Percentiles rank a stretch among this genome's conserved stretches.
phyloP scores from a whole-genome alignment of 2,329 filamentous ascomycete species.

The Ceratocystis cubensis region DNA sequence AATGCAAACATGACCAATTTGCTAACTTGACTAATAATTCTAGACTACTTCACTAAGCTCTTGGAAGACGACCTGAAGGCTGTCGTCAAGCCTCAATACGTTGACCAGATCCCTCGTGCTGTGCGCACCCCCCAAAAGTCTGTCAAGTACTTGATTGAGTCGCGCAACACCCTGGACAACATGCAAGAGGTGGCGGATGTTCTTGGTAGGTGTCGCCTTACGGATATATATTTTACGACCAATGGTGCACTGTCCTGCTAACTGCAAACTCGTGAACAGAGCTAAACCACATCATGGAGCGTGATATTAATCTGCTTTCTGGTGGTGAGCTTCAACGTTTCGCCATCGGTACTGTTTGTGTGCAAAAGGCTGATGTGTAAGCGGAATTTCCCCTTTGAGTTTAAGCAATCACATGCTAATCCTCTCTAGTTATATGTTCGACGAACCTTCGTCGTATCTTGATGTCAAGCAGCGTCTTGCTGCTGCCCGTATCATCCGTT shows the following conservation, averaged over 20 bases:
- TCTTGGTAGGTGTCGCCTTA: slow-evolving; percentile 32
- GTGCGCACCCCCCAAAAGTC: slow-evolving; percentile 70
- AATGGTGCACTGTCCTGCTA: not conserved
- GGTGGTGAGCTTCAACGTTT: slow-evolving; percentile 98
- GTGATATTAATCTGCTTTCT: slow-evolving; percentile 80
- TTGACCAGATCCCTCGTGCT: slow-evolving; percentile 92
- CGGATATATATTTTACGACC: not conserved
- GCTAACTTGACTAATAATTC: slow-evolving; percentile 19
- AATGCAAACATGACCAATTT: not conserved
- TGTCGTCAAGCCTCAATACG: slow-evolving; percentile 97
- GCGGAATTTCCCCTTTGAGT: slow-evolving; percentile 22
- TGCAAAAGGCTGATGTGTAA: slow-evolving; percentile 79
- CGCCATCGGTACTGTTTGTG: slow-evolving; percentile 88
- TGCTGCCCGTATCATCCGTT: slow-evolving; percentile 83
- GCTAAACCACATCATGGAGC: slow-evolving; percentile 76
- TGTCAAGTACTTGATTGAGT: slow-evolving; percentile 66
- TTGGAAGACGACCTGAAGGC: slow-evolving; percentile 95
- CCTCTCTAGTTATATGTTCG: slow-evolving; percentile 76
- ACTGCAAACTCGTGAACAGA: slow-evolving; percentile 36
- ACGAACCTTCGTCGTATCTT: slow-evolving; percentile 95
- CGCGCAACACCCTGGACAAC: slow-evolving; percentile 65
- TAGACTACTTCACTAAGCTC: slow-evolving; percentile 95
- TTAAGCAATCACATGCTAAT: slow-evolving; percentile 15
- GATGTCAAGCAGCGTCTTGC: slow-evolving; percentile 98
- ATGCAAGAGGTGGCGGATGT: slow-evolving; percentile 68